Evolutionary conservation across 371 early-diverging fungal species (phyloP).

Genomic region (Lichtheimia ornata): DNA sequence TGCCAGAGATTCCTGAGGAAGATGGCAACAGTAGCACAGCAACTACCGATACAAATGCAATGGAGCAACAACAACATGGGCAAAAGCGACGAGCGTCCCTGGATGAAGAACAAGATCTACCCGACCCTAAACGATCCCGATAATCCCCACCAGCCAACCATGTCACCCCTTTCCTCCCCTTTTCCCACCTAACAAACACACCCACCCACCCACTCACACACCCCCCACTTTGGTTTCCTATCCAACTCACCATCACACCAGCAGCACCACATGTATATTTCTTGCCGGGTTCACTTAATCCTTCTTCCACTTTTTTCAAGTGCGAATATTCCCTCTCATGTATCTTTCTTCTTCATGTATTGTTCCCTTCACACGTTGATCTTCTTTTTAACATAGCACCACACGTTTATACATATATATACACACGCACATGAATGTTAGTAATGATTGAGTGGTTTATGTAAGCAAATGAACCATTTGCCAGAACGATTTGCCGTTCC

Average conservation of each 20-base stretch:
- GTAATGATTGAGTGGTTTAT: too few species aligned
- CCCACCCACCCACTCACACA: not conserved
- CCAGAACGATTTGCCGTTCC: too few species aligned
- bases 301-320: too few species aligned
- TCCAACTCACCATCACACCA: not conserved
- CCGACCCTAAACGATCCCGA: slow-evolving; percentile 16
- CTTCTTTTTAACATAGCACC: too few species aligned
- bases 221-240: not conserved
- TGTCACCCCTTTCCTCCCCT: slow-evolving; percentile 4
- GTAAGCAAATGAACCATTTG: too few species aligned
- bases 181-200: not conserved
- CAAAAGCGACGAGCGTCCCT: slow-evolving; percentile 14
- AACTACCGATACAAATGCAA: not conserved
- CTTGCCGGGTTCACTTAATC: too few species aligned
- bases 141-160: slow-evolving; percentile 10
- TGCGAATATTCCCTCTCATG: too few species aligned
- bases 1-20: slow-evolving; percentile 21
- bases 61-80: slow-evolving; percentile 2
- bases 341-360: too few species aligned
- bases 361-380: too few species aligned
- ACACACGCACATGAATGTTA: too few species aligned
- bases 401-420: too few species aligned
- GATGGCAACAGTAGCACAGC: slow-evolving; percentile 4
- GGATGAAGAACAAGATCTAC: slow-evolving; percentile 2
- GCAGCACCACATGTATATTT: not conserved